Evolutionary conservation across 768 basidiomycete species (phyloP).

Genomic region (Boletus tylopilopsis): DNA sequence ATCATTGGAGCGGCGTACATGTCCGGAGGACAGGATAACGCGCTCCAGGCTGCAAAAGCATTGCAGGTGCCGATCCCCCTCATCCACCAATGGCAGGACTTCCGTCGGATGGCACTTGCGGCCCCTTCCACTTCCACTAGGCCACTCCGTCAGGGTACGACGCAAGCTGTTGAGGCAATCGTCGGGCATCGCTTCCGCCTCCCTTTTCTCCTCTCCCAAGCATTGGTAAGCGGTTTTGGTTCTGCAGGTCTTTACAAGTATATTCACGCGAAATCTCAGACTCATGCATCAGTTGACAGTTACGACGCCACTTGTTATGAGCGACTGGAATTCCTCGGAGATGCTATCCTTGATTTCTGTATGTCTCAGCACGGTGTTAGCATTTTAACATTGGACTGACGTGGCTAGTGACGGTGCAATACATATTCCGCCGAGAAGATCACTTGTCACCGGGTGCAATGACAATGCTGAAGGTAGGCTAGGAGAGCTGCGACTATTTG

Average conservation of each 20-base stretch:
- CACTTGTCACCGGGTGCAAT: conserved; percentile 71
- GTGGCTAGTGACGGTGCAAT: conserved; percentile 62
- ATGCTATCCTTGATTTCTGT: conserved; percentile 84
- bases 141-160: conserved; percentile 44
- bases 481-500: neutral
- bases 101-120: conserved; percentile 43
- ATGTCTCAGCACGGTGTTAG: conserved; percentile 25
- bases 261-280: conserved; percentile 41
- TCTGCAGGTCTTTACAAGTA: neutral
- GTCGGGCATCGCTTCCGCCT: conserved; percentile 60
- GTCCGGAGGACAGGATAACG: conserved; percentile 65
- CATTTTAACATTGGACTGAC: neutral
- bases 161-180: conserved; percentile 57
- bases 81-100: conserved; percentile 71
- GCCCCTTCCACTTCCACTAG: conserved; percentile 42
- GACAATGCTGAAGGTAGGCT: conserved; percentile 67
- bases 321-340: conserved; percentile 81
- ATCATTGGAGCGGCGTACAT: conserved; percentile 81
- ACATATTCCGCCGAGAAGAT: conserved; percentile 64
- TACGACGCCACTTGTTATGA: conserved; percentile 62
- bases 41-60: conserved; percentile 59
- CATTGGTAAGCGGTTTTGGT: conserved; percentile 50
- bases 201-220: conserved; percentile 65
- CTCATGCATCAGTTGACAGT: conserved; percentile 59
- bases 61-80: conserved; percentile 62